Evolutionary conservation across 495 filamentous ascomycete species (phyloP).

Genomic region (Penicillium manginii): DNA sequence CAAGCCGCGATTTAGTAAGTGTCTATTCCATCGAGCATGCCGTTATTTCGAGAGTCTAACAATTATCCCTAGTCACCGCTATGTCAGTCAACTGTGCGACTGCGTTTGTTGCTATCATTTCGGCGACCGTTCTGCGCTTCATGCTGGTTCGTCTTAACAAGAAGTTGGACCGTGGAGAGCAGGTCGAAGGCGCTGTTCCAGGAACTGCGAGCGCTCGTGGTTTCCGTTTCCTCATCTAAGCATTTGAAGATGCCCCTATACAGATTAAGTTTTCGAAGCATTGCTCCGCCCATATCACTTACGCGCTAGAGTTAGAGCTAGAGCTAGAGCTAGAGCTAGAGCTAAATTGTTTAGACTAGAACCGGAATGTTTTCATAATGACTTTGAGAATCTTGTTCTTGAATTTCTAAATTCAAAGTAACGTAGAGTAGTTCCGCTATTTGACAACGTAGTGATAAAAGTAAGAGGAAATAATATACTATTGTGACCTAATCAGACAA

Average conservation of each 20-base stretch:
- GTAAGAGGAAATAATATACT: too few species aligned
- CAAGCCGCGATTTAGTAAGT: slow-evolving; percentile 45
- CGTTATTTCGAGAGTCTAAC: neutral
- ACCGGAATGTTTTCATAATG: too few species aligned
- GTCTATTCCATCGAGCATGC: neutral
- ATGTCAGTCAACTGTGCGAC: slow-evolving; percentile 77
- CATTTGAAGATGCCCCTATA: neutral
- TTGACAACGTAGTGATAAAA: too few species aligned
- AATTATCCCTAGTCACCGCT: slow-evolving; percentile 53
- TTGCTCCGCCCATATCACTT: too few species aligned
- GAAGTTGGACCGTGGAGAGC: slow-evolving; percentile 63
- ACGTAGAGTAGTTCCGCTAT: too few species aligned
- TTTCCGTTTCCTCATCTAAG: slow-evolving; percentile 60
- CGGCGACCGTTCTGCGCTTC: slow-evolving; percentile 65
- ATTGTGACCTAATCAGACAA: too few species aligned
- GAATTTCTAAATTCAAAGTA: too few species aligned
- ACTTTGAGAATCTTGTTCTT: too few species aligned
- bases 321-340: too few species aligned
- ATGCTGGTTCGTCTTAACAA: slow-evolving; percentile 71
- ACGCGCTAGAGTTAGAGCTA: too few species aligned
- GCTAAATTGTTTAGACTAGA: too few species aligned
- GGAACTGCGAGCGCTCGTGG: slow-evolving; percentile 60
- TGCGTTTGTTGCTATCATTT: slow-evolving; percentile 65
- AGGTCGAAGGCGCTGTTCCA: slow-evolving; percentile 48
- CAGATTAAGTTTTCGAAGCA: too few species aligned